Evolutionary conservation across 495 filamentous ascomycete species (phyloP).

Genomic region (Annulohypoxylon stygium): DNA sequence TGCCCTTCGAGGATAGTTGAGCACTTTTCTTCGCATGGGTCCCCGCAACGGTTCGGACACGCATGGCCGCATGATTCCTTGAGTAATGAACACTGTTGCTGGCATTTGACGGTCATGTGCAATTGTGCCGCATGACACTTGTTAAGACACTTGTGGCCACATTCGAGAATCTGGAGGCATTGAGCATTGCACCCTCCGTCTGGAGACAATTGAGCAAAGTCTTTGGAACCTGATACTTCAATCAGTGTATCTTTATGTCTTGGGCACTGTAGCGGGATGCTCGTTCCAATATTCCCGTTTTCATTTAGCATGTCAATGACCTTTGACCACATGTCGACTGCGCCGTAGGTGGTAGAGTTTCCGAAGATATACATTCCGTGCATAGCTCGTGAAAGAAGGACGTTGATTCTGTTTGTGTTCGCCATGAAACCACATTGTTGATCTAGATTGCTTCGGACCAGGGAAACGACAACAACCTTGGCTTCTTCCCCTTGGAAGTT

Average conservation of each 20-base stretch:
- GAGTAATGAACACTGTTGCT: constrained; percentile 64
- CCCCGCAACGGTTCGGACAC: constrained; percentile 69
- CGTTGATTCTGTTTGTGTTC: constrained; percentile 78
- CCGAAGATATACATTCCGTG: constrained; percentile 84
- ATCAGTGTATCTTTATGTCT: constrained; percentile 70
- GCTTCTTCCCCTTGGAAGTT: constrained; percentile 83
- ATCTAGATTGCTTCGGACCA: constrained; percentile 74
- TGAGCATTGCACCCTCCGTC: constrained; percentile 72
- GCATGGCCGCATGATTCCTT: constrained; percentile 66
- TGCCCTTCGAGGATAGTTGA: constrained; percentile 50
- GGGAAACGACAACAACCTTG: constrained; percentile 75
- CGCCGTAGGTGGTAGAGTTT: constrained; percentile 65
- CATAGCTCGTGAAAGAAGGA: constrained; percentile 73
- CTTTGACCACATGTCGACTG: constrained; percentile 72
- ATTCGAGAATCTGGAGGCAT: constrained; percentile 67
- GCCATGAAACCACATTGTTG: constrained; percentile 73
- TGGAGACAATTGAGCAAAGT: constrained; percentile 69
- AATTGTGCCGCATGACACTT: constrained; percentile 74
- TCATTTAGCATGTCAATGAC: constrained; percentile 67
- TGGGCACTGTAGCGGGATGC: constrained; percentile 70
- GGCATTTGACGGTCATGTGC: constrained; percentile 69
- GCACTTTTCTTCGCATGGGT: constrained; percentile 65
- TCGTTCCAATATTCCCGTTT: constrained; percentile 63
- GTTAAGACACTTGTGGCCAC: constrained; percentile 73
- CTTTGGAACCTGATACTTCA: constrained; percentile 63